phyloP scores from a whole-genome alignment of 345 rosid species.

The Mallotus nudiflorus region DNA sequence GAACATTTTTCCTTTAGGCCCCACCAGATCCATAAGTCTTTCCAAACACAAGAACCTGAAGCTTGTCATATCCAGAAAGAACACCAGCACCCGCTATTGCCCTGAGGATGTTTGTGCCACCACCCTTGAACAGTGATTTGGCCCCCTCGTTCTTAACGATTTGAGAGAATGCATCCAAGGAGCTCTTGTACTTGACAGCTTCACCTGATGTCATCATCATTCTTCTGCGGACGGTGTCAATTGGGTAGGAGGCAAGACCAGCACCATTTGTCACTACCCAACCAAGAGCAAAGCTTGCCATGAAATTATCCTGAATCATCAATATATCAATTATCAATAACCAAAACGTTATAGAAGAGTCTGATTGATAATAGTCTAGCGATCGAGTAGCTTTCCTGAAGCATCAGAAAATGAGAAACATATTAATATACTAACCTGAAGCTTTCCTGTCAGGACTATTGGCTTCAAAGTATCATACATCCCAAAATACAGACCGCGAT shows the following conservation, averaged over 20 bases:
- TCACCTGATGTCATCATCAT: conserved; percentile 42
- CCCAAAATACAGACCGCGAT: conserved; percentile 33
- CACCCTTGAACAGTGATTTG: conserved; percentile 37
- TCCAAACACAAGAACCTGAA: conserved; percentile 26
- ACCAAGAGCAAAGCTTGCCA: conserved; percentile 36
- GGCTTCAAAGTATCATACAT: conserved; percentile 40
- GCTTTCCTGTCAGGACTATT: conserved; percentile 27
- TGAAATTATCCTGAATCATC: conserved; percentile 31
- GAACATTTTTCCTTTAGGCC: conserved; percentile 4
- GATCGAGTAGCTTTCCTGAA: too few species aligned
- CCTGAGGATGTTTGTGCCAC: conserved; percentile 35
- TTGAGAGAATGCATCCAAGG: conserved; percentile 31
- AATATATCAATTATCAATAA: not conserved
- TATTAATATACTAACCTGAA: conserved; percentile 17
- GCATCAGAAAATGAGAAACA: too few species aligned
- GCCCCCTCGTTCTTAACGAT: conserved; percentile 32
- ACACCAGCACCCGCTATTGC: conserved; percentile 39
- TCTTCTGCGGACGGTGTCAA: conserved; percentile 32
- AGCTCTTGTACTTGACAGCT: conserved; percentile 37
- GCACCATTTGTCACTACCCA: conserved; percentile 34
- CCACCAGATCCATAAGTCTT: conserved; percentile 35
- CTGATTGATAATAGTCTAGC: too few species aligned
- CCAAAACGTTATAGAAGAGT: too few species aligned
- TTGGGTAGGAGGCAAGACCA: conserved; percentile 28
- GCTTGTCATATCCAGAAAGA: conserved; percentile 38